Conservation (phyloP, 2,329 filamentous ascomycete genomes). For the Talaromyces atroroseus region DNA sequence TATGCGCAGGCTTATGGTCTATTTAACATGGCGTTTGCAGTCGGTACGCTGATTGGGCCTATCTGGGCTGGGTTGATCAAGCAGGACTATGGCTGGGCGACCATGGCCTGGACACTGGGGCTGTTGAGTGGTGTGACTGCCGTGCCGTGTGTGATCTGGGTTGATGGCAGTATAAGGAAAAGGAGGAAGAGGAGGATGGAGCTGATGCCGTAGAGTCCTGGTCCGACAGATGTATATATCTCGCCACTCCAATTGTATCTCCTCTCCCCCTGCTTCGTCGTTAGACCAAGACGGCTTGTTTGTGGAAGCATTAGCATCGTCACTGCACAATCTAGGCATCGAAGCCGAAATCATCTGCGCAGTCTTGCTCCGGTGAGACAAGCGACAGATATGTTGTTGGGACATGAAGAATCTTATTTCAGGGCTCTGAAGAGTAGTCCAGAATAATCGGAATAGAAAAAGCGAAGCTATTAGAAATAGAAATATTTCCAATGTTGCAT, state of each 20-base stretch:
- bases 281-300: no score
- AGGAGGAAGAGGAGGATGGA: not conserved
- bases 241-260: not conserved
- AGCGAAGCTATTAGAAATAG: no score
- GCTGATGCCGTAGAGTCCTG: not conserved
- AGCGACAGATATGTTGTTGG: no score
- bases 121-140: constrained; percentile 24
- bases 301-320: no score
- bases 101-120: constrained; percentile 25
- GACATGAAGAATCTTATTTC: no score
- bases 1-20: constrained; percentile 63
- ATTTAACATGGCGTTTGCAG: constrained; percentile 58
- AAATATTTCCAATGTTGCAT: no score
- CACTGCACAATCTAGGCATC: no score
- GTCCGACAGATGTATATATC: not conserved
- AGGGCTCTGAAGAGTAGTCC: no score
- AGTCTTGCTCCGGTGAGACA: no score
- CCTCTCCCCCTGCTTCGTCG: not conserved
- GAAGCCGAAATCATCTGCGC: no score
- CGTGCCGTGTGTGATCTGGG: constrained; percentile 18
- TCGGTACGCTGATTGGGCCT: constrained; percentile 57
- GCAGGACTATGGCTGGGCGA: constrained; percentile 28
- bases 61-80: constrained; percentile 47
- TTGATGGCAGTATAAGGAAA: constrained; percentile 13
- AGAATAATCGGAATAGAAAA: no score